A percentile compares a stretch with the other conserved stretches of the same genome.
phyloP scores from a whole-genome alignment of 108 stramenopile species.

The Pseudonitzschia multiseries region DNA sequence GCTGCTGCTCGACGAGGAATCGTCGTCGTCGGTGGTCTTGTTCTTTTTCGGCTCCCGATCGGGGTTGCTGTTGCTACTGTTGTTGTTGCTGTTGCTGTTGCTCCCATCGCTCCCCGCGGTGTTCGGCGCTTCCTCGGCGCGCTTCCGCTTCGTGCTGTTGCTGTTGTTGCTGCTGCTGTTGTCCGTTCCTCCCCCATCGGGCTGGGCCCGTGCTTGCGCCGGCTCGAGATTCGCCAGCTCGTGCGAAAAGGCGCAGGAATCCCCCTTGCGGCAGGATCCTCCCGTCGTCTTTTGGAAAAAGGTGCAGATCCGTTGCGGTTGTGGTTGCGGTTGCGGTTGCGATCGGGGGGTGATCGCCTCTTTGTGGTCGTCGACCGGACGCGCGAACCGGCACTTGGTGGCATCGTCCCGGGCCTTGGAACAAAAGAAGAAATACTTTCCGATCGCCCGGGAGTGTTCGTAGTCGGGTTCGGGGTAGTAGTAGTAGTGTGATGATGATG shows the following conservation, averaged over 20 bases:
- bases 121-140: background rate
- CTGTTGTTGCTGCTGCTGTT: background rate
- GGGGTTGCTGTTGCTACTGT: background rate
- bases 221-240: background rate
- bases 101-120: background rate
- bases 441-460: constrained; percentile 62
- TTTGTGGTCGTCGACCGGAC: constrained; percentile 55
- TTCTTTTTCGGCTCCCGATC: background rate
- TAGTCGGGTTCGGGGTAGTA: constrained; percentile 7
- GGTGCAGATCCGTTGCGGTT: background rate
- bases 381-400: constrained; percentile 68
- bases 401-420: constrained; percentile 46
- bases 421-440: constrained; percentile 82
- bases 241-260: constrained; percentile 3
- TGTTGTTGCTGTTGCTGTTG: background rate
- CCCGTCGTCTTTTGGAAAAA: constrained; percentile 7
- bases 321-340: too few relatives aligned
- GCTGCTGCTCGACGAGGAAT: background rate
- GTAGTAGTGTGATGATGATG: too few relatives aligned
- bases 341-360: background rate
- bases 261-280: constrained; percentile 3
- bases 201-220: too few relatives aligned
- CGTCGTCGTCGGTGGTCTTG: background rate
- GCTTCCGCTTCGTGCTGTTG: background rate
- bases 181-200: too few relatives aligned